phyloP scores from a whole-genome alignment of 805 yeast genomes.

The Brettanomyces sp. region DNA sequence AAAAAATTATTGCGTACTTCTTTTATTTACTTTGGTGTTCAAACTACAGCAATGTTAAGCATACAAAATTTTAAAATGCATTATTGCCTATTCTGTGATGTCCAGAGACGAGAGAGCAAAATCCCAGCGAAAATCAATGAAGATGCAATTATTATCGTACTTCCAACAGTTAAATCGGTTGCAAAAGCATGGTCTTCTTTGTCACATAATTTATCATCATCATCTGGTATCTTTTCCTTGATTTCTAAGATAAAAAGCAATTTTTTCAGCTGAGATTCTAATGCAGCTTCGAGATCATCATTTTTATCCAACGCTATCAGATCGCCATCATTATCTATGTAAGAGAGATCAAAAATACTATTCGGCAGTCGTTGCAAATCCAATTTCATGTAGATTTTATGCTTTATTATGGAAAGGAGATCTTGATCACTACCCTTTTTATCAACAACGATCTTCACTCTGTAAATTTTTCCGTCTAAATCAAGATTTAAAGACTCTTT shows the following conservation, averaged over 20 bases:
- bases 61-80: too few relatives aligned
- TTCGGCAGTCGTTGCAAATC: slow-evolving; percentile 13
- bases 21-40: too few relatives aligned
- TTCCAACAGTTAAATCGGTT: too few relatives aligned
- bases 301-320: slow-evolving; percentile 24
- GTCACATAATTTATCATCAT: neutral
- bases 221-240: slow-evolving; percentile 1
- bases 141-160: neutral
- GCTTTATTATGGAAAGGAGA: slow-evolving; percentile 5
- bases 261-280: slow-evolving; percentile 8
- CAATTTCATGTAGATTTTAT: slow-evolving; percentile 13
- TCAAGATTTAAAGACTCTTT: slow-evolving; percentile 9
- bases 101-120: neutral
- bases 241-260: slow-evolving; percentile 11
- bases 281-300: slow-evolving; percentile 24
- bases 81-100: neutral
- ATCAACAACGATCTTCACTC: slow-evolving; percentile 12
- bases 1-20: too few relatives aligned
- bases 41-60: too few relatives aligned
- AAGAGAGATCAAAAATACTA: slow-evolving; percentile 23
- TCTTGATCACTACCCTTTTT: slow-evolving; percentile 4
- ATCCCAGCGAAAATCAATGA: neutral
- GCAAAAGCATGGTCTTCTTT: neutral
- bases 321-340: slow-evolving; percentile 31
- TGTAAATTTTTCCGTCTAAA: slow-evolving; percentile 17